Evolutionary conservation across 1,284 basidiomycete genomes (phyloP).

Genomic region (Flammula alnicola): DNA sequence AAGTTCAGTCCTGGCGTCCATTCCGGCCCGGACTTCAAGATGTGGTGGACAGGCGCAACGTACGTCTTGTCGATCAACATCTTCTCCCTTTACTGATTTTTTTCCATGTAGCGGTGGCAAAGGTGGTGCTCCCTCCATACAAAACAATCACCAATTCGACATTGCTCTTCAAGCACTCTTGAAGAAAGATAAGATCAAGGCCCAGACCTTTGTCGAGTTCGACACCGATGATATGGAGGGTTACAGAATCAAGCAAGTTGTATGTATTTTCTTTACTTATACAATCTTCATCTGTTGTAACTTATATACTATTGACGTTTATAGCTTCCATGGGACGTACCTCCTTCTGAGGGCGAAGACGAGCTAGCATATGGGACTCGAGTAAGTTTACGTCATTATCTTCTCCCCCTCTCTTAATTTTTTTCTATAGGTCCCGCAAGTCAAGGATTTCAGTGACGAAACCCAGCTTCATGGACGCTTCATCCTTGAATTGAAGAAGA

Average conservation of each 20-base stretch:
- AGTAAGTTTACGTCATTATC: not conserved
- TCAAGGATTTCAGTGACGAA: slow-evolving; percentile 11
- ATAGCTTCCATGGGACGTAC: slow-evolving; percentile 10
- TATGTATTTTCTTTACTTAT: slow-evolving; percentile 5
- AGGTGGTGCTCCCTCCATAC: slow-evolving; percentile 13
- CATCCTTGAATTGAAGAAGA: slow-evolving; percentile 27
- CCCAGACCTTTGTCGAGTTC: slow-evolving; percentile 19
- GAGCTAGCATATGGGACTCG: slow-evolving; percentile 18
- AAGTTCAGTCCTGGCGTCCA: slow-evolving; percentile 18
- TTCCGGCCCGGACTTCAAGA: slow-evolving; percentile 25
- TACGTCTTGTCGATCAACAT: slow-evolving; percentile 13
- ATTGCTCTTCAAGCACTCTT: slow-evolving; percentile 9
- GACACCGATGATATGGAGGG: slow-evolving; percentile 20
- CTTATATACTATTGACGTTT: no score
- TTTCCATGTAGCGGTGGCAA: slow-evolving; percentile 17
- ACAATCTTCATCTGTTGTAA: no score
- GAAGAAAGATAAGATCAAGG: slow-evolving; percentile 11
- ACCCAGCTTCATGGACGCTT: slow-evolving; percentile 19
- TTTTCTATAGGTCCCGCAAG: slow-evolving; percentile 17
- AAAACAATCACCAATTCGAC: slow-evolving; percentile 13
- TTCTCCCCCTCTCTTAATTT: not conserved
- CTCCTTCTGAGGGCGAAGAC: slow-evolving; percentile 7
- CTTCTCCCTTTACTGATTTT: not conserved
- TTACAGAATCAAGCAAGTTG: slow-evolving; percentile 16
- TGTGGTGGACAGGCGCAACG: slow-evolving; percentile 26